Evolutionary conservation across 306 rosid species (phyloP).

Genomic region (Cicer pinnatifidum): DNA sequence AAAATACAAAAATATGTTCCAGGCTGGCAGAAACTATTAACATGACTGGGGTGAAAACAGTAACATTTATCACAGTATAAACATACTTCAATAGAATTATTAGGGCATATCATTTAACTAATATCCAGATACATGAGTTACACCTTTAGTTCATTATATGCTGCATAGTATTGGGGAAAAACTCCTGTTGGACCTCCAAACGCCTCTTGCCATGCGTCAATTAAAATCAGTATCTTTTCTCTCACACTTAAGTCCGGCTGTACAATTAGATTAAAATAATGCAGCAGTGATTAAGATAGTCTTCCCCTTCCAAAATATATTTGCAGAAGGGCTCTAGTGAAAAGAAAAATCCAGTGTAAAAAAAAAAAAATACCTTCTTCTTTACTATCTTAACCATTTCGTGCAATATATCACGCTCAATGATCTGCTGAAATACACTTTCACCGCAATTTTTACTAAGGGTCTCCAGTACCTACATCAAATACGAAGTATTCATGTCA

Average conservation of each 20-base stretch:
- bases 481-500: conserved; percentile 37
- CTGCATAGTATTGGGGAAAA: conserved; percentile 87
- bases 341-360: conserved; percentile 32
- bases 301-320: conserved; percentile 27
- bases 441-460: conserved; percentile 95
- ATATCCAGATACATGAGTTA: conserved; percentile 30
- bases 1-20: conserved; percentile 24
- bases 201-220: conserved; percentile 98
- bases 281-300: conserved; percentile 39
- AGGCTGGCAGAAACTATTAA: conserved; percentile 23
- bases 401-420: conserved; percentile 87
- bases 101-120: conserved; percentile 4
- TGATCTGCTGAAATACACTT: conserved; percentile 76
- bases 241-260: conserved; percentile 95
- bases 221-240: conserved; percentile 84
- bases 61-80: conserved; percentile 3
- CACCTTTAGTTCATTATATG: conserved; percentile 86
- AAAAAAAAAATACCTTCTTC: conserved; percentile 75
- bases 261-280: conserved; percentile 49
- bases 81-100: conserved; percentile 29
- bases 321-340: conserved; percentile 33
- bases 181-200: conserved; percentile 80
- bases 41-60: conserved; percentile 7
- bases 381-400: conserved; percentile 97
- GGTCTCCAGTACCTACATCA: conserved; percentile 85